Evolutionary conservation across 2,329 filamentous ascomycete genomes (phyloP), one percentile per base, ranked within the genome.

Genomic region (Nakataea oryzae): DNA sequence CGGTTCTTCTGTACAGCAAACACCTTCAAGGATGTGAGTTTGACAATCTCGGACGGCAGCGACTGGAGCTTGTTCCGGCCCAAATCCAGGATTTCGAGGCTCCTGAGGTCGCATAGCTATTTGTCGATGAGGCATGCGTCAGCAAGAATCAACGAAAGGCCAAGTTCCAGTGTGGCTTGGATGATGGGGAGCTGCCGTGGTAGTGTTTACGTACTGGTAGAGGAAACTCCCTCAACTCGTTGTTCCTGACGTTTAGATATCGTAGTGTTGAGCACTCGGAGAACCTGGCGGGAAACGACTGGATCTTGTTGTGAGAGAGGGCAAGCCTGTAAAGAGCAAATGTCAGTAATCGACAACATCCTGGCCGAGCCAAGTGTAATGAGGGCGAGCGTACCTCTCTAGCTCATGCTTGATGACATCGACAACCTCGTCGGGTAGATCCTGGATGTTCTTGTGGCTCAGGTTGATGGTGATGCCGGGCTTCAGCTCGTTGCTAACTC

Each of bases 61-160:
- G 83, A 78, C 58, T 83, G 84, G 64, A 97, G 86, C 72, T 89
- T 91, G 72, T 97, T 97, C 68, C 90, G 86, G 72, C 92, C 93
- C 62, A 97, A 82, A 75, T 97, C 93, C 64, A 97, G 83, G 63
- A 97, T 96, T 75, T 97, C 93, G 62, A 97, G 83, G 41, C 91
- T 89, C 61, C 85, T 87, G 65, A 97, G 81, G 73, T 92, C 87
- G 72, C 93, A 93, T 63, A 97, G 84, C 92, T 96, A 71, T 60
- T n/a, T 50, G 17, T 50, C 34, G 41, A n/a, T 7, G 6, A 50
- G 21, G 17, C 41, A n/a, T 1, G 21, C 4, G 17, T 11, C 3
- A 50, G n/a, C n/a, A n/a, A n/a, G 29, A 28, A 58, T 70, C 59
- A 72, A 68, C 41, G n/a, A 5, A 21, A 9, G 41, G 7, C 41